Base-by-base conservation (phyloP, 495 filamentous ascomycete genomes). In the Venustampulla echinocandica region DNA sequence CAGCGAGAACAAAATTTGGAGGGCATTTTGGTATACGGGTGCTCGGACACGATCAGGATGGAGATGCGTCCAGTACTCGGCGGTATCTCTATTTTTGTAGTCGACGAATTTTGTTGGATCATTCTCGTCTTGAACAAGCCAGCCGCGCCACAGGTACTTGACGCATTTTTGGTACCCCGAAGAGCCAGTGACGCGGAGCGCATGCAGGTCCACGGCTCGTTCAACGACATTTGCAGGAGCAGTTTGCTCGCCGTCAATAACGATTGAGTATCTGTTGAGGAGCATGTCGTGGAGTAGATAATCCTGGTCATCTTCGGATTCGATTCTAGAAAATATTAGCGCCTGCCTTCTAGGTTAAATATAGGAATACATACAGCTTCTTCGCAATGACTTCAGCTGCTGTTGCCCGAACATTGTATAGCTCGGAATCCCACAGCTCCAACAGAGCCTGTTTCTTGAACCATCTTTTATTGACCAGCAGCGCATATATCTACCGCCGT, bases 371-470 rank as follows among this genome's bases (percentile, higher is more conserved):
- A 42, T 68, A 81, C 80, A 96, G 80, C 30, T 73, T 71, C 70
- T 96, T 98, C n/a, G 93, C 88, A 44, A 98, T 84, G 32, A 95
- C 79, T 64, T 97, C 92, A 61, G 85, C 92, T n/a, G 93, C 90
- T 14, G 75, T 64, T 6, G 87, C 88, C 15, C 90, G 75, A 18
- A 84, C 69, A 40, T 81, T 61, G 59, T 94, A 88, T 30, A 98
- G 69, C 40, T 87, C 84, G 2, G 90, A 79, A 62, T 98, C 89
- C 82, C 88, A 97, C 6, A 95, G 76, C 69, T 97, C 92, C 17
- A 82, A 61, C 15, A 71, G 47, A 10, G 87, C 79, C 64, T 97
- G 89, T 14, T 74, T 76, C 55, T 81, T 81, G 66, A 95, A 98
- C 92, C 92, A 98, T 46, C 81, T 76, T 57, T 90, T 79, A 61